Evolutionary conservation across 805 yeast genomes (phyloP), one percentile per base, ranked within the genome.

Genomic region (Dipodascus geniculatus): DNA sequence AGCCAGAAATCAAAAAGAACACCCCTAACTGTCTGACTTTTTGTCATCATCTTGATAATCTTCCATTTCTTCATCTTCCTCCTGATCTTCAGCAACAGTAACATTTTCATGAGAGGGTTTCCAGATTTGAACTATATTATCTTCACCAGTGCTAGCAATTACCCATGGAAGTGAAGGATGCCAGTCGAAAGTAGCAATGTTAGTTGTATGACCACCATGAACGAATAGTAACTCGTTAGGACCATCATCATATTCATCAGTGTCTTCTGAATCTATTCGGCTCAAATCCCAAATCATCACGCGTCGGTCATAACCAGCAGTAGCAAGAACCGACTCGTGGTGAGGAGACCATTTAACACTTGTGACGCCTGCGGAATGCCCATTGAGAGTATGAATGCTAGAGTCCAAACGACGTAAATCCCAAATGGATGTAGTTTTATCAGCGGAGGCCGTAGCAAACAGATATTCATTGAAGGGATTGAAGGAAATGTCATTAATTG

Each of bases 191-290:
- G 83, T 91, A 54, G 81, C 74, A 48, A 88, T 74, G 52, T 81
- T 74, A 50, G 78, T 79, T 1, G 89, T 80, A 68, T 88, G 96
- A 11, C 96, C 96, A 16, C 95, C 96, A 67, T 89, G 96, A 62
- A 87, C 77, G 63, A 87, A 88, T 22, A 70, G 68, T 54, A 88
- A 74, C 65, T 88, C 84, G 3, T 96, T 93, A 58, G 89, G 95
- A 9, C 81, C 79, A 56, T 77, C 78, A 47, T 47, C 49, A 47
- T 47, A 22, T 35, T 76, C 76, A 24, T 75, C 74, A 57, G 78
- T 82, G 58, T 77, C 84, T 23, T 73, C 71, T 52, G 74, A 77
- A 53, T 75, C 79, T 54, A 85, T 67, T 55, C 74, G 73, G 54
- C 73, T 71, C 57, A 88, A 71, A 61, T 88, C 88, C 96, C 96